Conservation (phyloP, 805 yeast genomes). For the Yarrowia sp. region DNA sequence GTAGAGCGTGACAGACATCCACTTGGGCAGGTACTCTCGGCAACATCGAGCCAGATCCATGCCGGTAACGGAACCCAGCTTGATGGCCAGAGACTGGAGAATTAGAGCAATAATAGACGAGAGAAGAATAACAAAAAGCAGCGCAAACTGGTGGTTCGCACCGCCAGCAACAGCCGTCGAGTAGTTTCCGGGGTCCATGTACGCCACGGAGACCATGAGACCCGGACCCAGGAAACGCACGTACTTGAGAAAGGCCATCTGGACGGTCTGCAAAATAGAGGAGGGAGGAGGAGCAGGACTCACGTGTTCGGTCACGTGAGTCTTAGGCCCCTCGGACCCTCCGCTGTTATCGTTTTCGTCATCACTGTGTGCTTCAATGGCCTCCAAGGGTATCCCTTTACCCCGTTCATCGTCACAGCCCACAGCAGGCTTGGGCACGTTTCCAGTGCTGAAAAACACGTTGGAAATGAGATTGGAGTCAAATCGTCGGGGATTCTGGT, state of each 20-base stretch:
- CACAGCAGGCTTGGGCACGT: neutral
- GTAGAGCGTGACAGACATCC: constrained; percentile 53
- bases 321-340: neutral
- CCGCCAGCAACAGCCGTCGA: constrained; percentile 94
- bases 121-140: constrained; percentile 72
- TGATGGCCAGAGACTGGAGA: constrained; percentile 79
- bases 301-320: neutral
- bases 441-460: constrained; percentile 5
- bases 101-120: constrained; percentile 86
- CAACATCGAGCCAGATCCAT: constrained; percentile 87
- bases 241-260: constrained; percentile 42
- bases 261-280: neutral
- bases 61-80: constrained; percentile 92
- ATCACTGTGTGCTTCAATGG: neutral
- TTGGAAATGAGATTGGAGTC: constrained; percentile 9
- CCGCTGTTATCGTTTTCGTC: neutral
- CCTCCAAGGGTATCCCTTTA: neutral
- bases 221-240: constrained; percentile 87
- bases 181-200: constrained; percentile 97
- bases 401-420: neutral
- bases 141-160: constrained; percentile 76
- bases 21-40: constrained; percentile 64
- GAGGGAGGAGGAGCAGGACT: neutral
- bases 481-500: constrained; percentile 9
- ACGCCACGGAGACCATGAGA: constrained; percentile 88